Evolutionary conservation across 1,284 basidiomycete genomes (phyloP), one percentile per base, ranked within the genome.

Genomic region (Ceratobasidium sp.): DNA sequence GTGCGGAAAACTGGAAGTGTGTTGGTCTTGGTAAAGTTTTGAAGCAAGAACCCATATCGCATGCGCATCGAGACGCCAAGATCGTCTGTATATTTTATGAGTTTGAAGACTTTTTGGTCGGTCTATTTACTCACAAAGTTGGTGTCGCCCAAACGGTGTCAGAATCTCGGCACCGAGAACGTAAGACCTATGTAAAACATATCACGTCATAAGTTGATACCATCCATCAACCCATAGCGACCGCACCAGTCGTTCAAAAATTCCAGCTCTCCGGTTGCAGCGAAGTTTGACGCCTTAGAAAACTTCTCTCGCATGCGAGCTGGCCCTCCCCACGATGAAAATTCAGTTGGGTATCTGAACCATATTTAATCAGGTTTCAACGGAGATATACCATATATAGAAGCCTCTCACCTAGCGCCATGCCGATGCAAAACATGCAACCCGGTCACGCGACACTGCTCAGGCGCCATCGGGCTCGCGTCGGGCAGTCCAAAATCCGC

Each of bases 1-100:
- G 95, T 96, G 64, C 96, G 91, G 86, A 97, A 95, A 12, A 96
- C 93, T 5, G 95, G 94, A 59, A 95, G 86, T 5, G 88, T 90
- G 80, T 91, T 90, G 23, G 87, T 83, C 74, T 90, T 87, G 5
- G 93, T 94, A 82, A 96, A 96, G 82, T 95, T 93, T 90, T 94
- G 65, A 7, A 83, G 80, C 10, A 83, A 71, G 71, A 80, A 81
- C 0, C 82, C 82, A 61, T 83, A 83, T 57, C 82, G 81, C 59
- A 83, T 78, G 52, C 82, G 76, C 33, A 71, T 20, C 5, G 67
- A 68, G 0, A 77, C 77, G 17, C 78, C 80, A 26, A 81, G 77
- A 26, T 78, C 80, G 52, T 78, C 80, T 80, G 46, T 9, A 38
- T 33, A 4, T 33, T 33, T 33, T 33, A 33, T 33, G 33, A 33